Percentiles rank a stretch among this genome's conserved stretches.
These are phyloP conservation scores for Porpolomopsis calyptriformis DNA, from an alignment of 768 basidiomycete genomes.

Conservation along the genomic window DNA sequence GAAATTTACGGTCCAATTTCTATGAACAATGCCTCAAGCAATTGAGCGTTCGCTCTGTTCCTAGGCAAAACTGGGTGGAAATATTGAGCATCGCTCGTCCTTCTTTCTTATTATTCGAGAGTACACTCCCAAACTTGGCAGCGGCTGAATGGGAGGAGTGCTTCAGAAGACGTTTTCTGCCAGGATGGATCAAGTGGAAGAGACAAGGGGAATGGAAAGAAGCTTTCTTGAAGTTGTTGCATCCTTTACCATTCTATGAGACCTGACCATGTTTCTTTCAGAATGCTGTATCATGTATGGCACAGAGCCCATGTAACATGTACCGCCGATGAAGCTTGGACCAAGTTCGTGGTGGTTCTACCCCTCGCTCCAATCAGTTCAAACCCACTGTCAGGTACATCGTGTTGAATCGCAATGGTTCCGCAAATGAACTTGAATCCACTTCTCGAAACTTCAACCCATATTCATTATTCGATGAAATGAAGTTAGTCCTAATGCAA, in stretches of 20 bases:
- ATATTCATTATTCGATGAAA: conserved; percentile 54
- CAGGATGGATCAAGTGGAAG: conserved; percentile 67
- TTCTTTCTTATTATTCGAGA: conserved; percentile 53
- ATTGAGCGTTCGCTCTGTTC: conserved; percentile 56
- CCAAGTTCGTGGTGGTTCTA: conserved; percentile 39
- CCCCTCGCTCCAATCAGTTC: neutral
- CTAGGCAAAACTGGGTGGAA: conserved; percentile 73
- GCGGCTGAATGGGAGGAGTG: conserved; percentile 66
- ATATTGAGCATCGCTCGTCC: conserved; percentile 55
- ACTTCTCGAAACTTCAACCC: conserved; percentile 64
- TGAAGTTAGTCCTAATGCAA: conserved; percentile 44
- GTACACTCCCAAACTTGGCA: conserved; percentile 58
- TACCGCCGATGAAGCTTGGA: conserved; percentile 75
- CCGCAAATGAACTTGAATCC: conserved; percentile 59
- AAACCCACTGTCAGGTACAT: conserved; percentile 43
- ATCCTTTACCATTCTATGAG: conserved; percentile 5
- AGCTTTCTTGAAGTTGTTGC: conserved; percentile 51
- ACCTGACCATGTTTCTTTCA: conserved; percentile 19
- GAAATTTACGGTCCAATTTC: conserved; percentile 33
- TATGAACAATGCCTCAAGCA: conserved; percentile 46
- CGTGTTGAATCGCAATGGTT: conserved; percentile 63
- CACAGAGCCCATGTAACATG: conserved; percentile 62
- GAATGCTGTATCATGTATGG: conserved; percentile 53
- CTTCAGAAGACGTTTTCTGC: conserved; percentile 60
- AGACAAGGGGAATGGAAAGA: conserved; percentile 55